These are phyloP conservation scores for Stagonosporopsis cucurbitacearum DNA, from an alignment of 2,329 filamentous ascomycete genomes.

Conservation along the genomic window DNA sequence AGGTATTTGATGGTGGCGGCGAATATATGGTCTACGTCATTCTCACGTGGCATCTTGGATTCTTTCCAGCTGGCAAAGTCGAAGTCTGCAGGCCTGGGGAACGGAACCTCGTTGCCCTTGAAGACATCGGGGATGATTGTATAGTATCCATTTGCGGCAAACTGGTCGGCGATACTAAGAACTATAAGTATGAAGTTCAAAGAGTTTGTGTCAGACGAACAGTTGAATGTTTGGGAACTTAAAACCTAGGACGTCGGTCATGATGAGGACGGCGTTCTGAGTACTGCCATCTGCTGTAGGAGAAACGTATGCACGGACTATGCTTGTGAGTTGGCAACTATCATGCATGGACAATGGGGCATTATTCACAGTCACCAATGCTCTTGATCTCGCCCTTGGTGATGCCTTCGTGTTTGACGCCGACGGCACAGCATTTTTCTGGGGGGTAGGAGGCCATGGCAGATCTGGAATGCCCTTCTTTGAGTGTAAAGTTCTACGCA, in stretches of 20 bases:
- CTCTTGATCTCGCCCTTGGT: conserved; percentile 56
- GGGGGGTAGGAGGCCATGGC: conserved; percentile 62
- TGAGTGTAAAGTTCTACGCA: too few species aligned
- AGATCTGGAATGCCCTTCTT: too few species aligned
- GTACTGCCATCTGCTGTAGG: conserved; percentile 61
- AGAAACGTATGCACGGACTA: conserved; percentile 63
- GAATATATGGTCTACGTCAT: conserved; percentile 61
- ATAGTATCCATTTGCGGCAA: conserved; percentile 74
- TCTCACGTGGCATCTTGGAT: conserved; percentile 46
- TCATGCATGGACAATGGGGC: background rate
- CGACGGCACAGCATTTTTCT: conserved; percentile 55
- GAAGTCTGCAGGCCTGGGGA: conserved; percentile 60
- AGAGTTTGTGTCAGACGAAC: conserved; percentile 11
- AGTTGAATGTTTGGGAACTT: conserved; percentile 59
- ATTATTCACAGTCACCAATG: conserved; percentile 53
- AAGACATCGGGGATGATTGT: conserved; percentile 74
- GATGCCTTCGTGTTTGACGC: conserved; percentile 60
- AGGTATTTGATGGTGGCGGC: conserved; percentile 64
- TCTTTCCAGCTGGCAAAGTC: conserved; percentile 60
- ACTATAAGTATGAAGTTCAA: too few species aligned
- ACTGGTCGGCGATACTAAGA: conserved; percentile 70
- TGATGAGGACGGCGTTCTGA: conserved; percentile 62
- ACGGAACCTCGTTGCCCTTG: conserved; percentile 66
- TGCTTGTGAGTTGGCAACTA: background rate
- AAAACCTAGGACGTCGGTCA: conserved; percentile 64